Conservation (phyloP, 2,329 filamentous ascomycete species). For the Penicillium sp. region DNA sequence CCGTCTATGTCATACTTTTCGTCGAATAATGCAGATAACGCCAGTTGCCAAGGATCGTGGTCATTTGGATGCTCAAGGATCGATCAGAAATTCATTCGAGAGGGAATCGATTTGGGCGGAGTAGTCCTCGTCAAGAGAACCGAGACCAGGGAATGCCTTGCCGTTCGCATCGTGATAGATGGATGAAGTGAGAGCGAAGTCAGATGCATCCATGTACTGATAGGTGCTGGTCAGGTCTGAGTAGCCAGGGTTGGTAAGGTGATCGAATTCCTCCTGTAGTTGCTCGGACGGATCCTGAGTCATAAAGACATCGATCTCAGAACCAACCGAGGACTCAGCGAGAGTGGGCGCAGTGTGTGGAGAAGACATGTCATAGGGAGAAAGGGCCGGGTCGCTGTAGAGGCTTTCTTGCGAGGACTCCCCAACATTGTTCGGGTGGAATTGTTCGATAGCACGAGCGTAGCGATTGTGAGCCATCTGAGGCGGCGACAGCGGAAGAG, state of each 20-base stretch:
- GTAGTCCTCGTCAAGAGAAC: slow-evolving; percentile 33
- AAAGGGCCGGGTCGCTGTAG: slow-evolving; percentile 30
- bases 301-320: slow-evolving; percentile 44
- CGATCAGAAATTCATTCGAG: slow-evolving; percentile 39
- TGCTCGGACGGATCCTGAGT: slow-evolving; percentile 31
- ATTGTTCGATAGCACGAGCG: slow-evolving; percentile 25
- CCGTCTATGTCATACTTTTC: slow-evolving; percentile 15
- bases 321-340: slow-evolving; percentile 33
- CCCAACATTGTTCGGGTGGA: slow-evolving; percentile 14
- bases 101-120: slow-evolving; percentile 40
- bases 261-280: slow-evolving; percentile 32
- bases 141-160: slow-evolving; percentile 30
- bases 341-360: slow-evolving; percentile 38
- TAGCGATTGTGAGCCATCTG: slow-evolving; percentile 24
- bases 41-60: slow-evolving; percentile 5
- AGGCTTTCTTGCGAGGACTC: slow-evolving; percentile 29
- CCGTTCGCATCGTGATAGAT: slow-evolving; percentile 35
- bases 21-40: slow-evolving; percentile 4
- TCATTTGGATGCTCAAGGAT: too few relatives aligned
- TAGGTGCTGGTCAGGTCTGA: slow-evolving; percentile 31
- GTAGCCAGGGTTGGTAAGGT: slow-evolving; percentile 30
- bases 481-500: slow-evolving; percentile 35
- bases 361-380: slow-evolving; percentile 37
- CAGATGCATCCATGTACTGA: slow-evolving; percentile 21
- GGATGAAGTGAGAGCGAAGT: slow-evolving; percentile 32